phyloP scores from a whole-genome alignment of 208 protist species.

The Acanthamoeba triangularis region DNA sequence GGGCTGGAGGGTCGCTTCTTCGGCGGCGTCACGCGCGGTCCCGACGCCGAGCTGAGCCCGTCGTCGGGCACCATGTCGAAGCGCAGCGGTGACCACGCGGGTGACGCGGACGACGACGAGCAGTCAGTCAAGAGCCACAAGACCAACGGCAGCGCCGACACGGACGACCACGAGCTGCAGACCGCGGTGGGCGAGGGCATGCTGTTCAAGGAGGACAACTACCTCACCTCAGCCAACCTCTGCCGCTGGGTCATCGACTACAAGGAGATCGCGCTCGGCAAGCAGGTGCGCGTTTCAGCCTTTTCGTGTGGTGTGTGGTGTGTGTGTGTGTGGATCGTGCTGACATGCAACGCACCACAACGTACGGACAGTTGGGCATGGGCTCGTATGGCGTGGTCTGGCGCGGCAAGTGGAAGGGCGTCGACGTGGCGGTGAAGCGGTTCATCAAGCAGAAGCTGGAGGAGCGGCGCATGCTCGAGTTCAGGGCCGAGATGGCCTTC shows the following conservation, averaged over 20 bases:
- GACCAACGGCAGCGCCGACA: not conserved
- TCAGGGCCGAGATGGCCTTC: constrained; percentile 59
- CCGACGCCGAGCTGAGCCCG: not conserved
- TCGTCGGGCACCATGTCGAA: not conserved
- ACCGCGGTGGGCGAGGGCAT: not conserved
- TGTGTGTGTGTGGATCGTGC: not conserved
- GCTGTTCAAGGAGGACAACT: constrained; percentile 25
- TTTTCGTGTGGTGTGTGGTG: not conserved
- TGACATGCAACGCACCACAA: not conserved
- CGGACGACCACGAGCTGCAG: not conserved
- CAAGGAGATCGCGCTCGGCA: not conserved
- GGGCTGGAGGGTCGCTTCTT: constrained; percentile 21
- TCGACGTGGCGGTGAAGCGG: constrained; percentile 61
- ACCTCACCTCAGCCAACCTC: constrained; percentile 49
- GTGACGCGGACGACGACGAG: not conserved
- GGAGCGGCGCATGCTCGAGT: constrained; percentile 52
- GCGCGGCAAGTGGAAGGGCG: constrained; percentile 61
- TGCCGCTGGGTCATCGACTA: constrained; percentile 71
- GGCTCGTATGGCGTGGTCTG: constrained; percentile 53
- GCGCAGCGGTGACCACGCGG: not conserved
- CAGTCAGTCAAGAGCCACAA: constrained; percentile 6
- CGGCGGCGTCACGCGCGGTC: not conserved
- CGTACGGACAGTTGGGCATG: not conserved
- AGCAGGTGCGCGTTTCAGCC: not conserved
- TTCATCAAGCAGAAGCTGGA: constrained; percentile 71